Evolutionary conservation across 306 rosid genomes (phyloP), one percentile per base, ranked within the genome.

Genomic region (Quercus agrifolia): DNA sequence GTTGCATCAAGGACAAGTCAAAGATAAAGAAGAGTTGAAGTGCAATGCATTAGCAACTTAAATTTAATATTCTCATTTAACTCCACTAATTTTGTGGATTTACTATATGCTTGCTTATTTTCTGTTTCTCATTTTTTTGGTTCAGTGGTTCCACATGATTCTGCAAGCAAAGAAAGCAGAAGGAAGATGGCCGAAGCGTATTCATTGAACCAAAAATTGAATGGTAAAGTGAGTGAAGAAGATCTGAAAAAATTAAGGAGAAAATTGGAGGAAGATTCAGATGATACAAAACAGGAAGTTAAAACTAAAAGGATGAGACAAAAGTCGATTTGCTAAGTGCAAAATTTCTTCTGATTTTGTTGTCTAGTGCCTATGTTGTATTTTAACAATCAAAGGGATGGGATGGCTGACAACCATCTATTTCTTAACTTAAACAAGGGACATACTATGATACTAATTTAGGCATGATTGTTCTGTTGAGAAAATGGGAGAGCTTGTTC

Each of bases 121-220:
- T 49, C 33, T 56, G 4, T 23, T 49, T 49, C 3, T 56, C 72
- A 21, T 18, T 23, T 41, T 41, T 85, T 3, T 57, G 78, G 81
- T 86, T 85, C 90, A 94, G 99, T 94, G 85, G 99, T 94, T 81
- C 86, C 86, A 77, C 97, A 92, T 68, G 97, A 92, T 76, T 74
- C 84, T 74, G 94, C 95, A 44, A 94, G 87, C 88, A 94, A 94
- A 79, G 97, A 92, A 58, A 92, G 97, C 83, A 78, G 81, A 83
- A 87, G 89, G 78, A 86, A 83, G 80, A 81, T 92, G 92, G 95
- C 77, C 2, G 95, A 91, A 77, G 90, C 97, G 58, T 94, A 94
- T 81, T 92, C 93, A 31, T 79, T 92, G 89, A 94, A 86, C 87
- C 81, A 88, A 74, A 80, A 86, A 77, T n/a, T 81, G 90, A 85